Percentiles rank a stretch among this genome's conserved stretches.
These are phyloP conservation scores for Leptographium procerum DNA, from an alignment of 2,329 filamentous ascomycete genomes.

Conservation along the genomic window DNA sequence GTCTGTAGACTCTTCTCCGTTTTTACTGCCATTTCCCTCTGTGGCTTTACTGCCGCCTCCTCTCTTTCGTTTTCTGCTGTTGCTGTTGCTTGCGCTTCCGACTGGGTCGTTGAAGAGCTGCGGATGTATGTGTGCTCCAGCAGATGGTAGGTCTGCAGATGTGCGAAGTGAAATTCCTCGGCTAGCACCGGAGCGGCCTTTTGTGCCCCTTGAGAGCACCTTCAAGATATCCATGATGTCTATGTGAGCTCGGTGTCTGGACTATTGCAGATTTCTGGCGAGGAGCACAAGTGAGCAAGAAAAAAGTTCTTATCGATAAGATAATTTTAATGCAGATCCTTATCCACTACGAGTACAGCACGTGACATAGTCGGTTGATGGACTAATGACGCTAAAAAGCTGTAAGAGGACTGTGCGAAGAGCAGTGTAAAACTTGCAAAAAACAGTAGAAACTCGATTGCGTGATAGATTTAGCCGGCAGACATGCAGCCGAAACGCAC, in stretches of 20 bases:
- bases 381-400: no score
- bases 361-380: no score
- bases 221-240: conserved; percentile 58
- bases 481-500: neutral
- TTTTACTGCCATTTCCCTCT: neutral
- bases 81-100: conserved; percentile 29
- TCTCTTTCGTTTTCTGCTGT: conserved; percentile 41
- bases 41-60: conserved; percentile 8
- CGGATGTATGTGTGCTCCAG: conserved; percentile 51
- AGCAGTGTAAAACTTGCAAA: no score
- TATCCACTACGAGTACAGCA: no score
- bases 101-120: conserved; percentile 54
- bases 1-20: conserved; percentile 22
- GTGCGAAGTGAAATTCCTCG: conserved; percentile 25
- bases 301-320: neutral
- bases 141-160: conserved; percentile 46
- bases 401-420: neutral
- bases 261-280: neutral
- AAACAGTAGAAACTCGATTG: neutral
- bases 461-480: neutral
- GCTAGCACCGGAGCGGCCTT: conserved; percentile 17
- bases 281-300: neutral
- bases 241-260: neutral
- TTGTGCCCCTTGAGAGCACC: conserved; percentile 59
- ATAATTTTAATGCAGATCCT: no score